A percentile compares a stretch with the other conserved stretches of the same genome.
Conservation (phyloP, 2,329 filamentous ascomycete genomes). For the Colletotrichum aenigma region DNA sequence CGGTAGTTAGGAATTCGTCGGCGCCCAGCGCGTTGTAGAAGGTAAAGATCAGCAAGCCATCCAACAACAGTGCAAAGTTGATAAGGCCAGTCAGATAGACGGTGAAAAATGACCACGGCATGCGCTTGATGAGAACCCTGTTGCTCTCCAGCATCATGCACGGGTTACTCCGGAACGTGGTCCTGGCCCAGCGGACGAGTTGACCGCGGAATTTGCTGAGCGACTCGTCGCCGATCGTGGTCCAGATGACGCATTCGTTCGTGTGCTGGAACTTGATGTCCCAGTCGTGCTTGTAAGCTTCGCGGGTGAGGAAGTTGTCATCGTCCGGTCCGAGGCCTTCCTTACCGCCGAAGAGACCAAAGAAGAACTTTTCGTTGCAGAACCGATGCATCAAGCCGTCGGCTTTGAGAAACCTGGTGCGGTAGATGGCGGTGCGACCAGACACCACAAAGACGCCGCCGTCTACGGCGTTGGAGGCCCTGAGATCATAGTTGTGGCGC, state of each 20-base stretch:
- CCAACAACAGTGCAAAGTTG: slow-evolving; percentile 61
- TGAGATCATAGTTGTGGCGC: slow-evolving; percentile 67
- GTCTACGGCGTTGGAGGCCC: slow-evolving; percentile 59
- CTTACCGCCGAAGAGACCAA: slow-evolving; percentile 38
- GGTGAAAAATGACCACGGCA: slow-evolving; percentile 60
- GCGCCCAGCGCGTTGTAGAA: background rate
- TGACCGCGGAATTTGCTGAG: slow-evolving; percentile 56
- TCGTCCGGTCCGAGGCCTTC: slow-evolving; percentile 58
- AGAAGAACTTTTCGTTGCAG: slow-evolving; percentile 54
- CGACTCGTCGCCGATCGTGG: slow-evolving; percentile 49
- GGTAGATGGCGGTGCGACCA: slow-evolving; percentile 56
- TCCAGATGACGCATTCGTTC: slow-evolving; percentile 51
- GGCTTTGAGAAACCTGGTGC: slow-evolving; percentile 53
- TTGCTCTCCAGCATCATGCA: slow-evolving; percentile 41
- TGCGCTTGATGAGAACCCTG: slow-evolving; percentile 17
- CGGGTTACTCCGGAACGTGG: slow-evolving; percentile 61
- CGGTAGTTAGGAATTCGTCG: background rate
- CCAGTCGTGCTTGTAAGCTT: slow-evolving; percentile 53
- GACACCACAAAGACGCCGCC: slow-evolving; percentile 64
- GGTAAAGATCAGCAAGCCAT: slow-evolving; percentile 44
- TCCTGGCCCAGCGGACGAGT: slow-evolving; percentile 61
- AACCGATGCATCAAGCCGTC: slow-evolving; percentile 46
- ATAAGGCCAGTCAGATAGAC: slow-evolving; percentile 58
- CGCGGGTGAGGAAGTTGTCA: slow-evolving; percentile 66
- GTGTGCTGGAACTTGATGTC: slow-evolving; percentile 59